Base-by-base conservation (phyloP, 2,329 filamentous ascomycete genomes). In the Calonectria pseudoturangicola region DNA sequence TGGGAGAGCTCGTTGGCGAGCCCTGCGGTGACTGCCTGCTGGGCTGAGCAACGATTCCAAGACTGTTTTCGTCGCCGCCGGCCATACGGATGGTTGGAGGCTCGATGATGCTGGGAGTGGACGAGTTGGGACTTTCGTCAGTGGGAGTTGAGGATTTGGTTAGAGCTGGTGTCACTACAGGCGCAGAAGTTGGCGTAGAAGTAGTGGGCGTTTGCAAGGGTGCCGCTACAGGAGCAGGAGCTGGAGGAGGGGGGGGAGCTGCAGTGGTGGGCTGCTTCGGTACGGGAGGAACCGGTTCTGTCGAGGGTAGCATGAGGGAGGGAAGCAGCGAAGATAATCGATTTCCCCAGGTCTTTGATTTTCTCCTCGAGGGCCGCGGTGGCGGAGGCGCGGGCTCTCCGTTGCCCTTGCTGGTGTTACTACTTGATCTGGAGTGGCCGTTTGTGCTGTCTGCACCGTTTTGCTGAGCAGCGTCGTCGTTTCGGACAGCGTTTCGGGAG, bases 271-370 rank as follows among this genome's bases (percentile, higher is more conserved):
- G 68, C 18, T 68, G 73, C 68, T 71, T 82, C 48, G 73, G 76
- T 43, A 81, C 65, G 51, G 75, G 68, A 67, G 76, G 74, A 41
- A 74, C 68, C 43, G 78, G 68, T 74, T 84, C 84, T 81, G 80
- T 71, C 63, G 79, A 74, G 50, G 81, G 79, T 69, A 81, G 66
- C 58, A 83, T 85, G 81, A 86, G 84, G 76, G 83, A 81, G 60
- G 84, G 85, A 58, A 85, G 76, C 50, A 85, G 77, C 25, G 82
- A 80, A 50, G 83, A 84, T 51, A 84, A 72, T 71, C 84, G 83
- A 62, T 80, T 76, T 69, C 80, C 77, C 85, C 84, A 86, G 47
- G 79, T 82, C 67, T 77, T 81, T 39, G 84, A 81, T 76, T 82
- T 84, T 75, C 79, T 81, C 50, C 68, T 74, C 51, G 51, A 33